These are phyloP conservation scores for Auricularia heimuer DNA, from an alignment of 768 basidiomycete genomes.

Conservation along the genomic window DNA sequence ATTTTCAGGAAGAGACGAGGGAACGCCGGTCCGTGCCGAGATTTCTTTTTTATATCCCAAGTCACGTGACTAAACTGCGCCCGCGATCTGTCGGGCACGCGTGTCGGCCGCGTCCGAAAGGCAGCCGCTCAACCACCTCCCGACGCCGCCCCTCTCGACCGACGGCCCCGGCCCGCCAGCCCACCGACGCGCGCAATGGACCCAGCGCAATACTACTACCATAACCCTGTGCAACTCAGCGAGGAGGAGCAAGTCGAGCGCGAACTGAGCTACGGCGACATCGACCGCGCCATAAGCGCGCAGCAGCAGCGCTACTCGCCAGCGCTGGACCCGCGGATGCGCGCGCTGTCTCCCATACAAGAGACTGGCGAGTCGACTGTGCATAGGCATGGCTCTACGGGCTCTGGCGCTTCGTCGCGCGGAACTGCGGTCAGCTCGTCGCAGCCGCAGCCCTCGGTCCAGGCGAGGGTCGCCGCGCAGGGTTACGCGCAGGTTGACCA, in stretches of 20 bases:
- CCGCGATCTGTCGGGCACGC: no score
- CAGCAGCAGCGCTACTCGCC: not conserved
- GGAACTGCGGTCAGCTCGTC: not conserved
- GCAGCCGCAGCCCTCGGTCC: not conserved
- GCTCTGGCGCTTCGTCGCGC: not conserved
- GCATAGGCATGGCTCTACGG: not conserved
- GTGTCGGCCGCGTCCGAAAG: not conserved
- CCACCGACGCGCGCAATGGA: not conserved
- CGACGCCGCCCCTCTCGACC: not conserved
- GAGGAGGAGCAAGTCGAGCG: conserved; percentile 1
- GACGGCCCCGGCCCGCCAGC: not conserved
- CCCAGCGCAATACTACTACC: not conserved
- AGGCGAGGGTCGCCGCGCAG: not conserved
- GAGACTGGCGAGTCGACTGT: not conserved
- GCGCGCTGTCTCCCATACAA: not conserved
- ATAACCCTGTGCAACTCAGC: not conserved
- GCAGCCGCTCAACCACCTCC: not conserved
- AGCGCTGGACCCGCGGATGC: not conserved
- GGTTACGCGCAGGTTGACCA: not conserved
- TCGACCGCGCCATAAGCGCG: not conserved
- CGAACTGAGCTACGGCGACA: not conserved
- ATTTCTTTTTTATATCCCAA: no score
- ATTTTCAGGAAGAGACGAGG: no score
- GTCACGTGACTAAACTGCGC: no score
- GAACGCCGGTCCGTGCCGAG: no score